Percentiles rank a stretch among this genome's conserved stretches.
phyloP scores from a whole-genome alignment of 305 asterid species.

The Fraxinus albicans region DNA sequence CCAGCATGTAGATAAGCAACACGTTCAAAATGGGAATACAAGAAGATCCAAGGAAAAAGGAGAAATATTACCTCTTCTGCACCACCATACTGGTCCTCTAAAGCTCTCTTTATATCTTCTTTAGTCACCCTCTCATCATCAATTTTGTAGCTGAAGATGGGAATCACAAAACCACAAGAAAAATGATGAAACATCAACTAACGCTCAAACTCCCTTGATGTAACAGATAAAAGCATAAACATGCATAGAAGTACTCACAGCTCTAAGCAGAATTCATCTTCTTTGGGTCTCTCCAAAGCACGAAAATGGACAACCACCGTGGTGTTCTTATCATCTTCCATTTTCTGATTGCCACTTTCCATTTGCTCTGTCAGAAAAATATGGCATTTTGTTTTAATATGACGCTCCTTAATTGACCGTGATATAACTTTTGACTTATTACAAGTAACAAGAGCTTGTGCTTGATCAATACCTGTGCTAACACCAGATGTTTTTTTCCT shows the following conservation, averaged over 20 bases:
- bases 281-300: slow-evolving; percentile 87
- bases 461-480: not conserved
- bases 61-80: slow-evolving; percentile 79
- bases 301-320: slow-evolving; percentile 78
- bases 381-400: not conserved
- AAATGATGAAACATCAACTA: slow-evolving; percentile 3
- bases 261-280: slow-evolving; percentile 89
- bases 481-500: not conserved
- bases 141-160: slow-evolving; percentile 72
- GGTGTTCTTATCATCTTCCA: no score
- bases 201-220: slow-evolving; percentile 9
- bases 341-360: no score
- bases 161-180: slow-evolving; percentile 22
- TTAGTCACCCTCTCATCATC: slow-evolving; percentile 96
- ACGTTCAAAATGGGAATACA: not conserved
- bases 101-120: slow-evolving; percentile 87
- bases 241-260: slow-evolving; percentile 53
- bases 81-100: slow-evolving; percentile 98
- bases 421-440: not conserved
- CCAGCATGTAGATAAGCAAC: slow-evolving; percentile 79
- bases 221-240: slow-evolving; percentile 10
- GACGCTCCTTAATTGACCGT: not conserved
- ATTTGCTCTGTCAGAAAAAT: no score
- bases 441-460: not conserved
- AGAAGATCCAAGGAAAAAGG: slow-evolving; percentile 13